These are phyloP conservation scores for Pleurotus tuoliensis DNA, from an alignment of 768 basidiomycete species.

Conservation along the genomic window DNA sequence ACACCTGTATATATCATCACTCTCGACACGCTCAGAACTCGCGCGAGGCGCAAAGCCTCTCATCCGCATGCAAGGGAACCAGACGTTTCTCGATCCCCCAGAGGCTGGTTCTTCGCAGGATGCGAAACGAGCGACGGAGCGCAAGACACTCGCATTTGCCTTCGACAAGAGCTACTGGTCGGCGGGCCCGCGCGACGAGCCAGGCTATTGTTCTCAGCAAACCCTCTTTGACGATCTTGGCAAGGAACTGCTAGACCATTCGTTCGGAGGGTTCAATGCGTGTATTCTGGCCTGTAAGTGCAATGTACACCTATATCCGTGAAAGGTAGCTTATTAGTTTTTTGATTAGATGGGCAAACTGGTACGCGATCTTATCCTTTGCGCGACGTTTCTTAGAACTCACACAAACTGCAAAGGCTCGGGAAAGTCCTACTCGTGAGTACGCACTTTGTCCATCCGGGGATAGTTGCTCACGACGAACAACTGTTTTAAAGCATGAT, in stretches of 20 bases:
- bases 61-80: conserved; percentile 93
- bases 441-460: conserved; percentile 7
- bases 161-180: conserved; percentile 99
- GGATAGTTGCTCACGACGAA: conserved; percentile 8
- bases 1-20: conserved; percentile 6
- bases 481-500: conserved; percentile 65
- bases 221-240: conserved; percentile 94
- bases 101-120: conserved; percentile 66
- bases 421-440: conserved; percentile 89
- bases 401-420: conserved; percentile 50
- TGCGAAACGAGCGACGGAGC: conserved; percentile 81
- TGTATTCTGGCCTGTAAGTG: conserved; percentile 97
- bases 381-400: conserved; percentile 1
- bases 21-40: conserved; percentile 54
- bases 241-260: conserved; percentile 90
- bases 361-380: conserved; percentile 43
- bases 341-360: conserved; percentile 68
- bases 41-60: conserved; percentile 91
- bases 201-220: conserved; percentile 89
- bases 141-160: conserved; percentile 85
- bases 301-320: conserved; percentile 1
- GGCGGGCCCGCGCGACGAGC: conserved; percentile 85
- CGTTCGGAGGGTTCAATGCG: conserved; percentile 95
- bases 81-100: conserved; percentile 90
- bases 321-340: conserved; percentile 2